Base-by-base conservation (phyloP, 495 filamentous ascomycete genomes). In the Penicillium bovifimosum region DNA sequence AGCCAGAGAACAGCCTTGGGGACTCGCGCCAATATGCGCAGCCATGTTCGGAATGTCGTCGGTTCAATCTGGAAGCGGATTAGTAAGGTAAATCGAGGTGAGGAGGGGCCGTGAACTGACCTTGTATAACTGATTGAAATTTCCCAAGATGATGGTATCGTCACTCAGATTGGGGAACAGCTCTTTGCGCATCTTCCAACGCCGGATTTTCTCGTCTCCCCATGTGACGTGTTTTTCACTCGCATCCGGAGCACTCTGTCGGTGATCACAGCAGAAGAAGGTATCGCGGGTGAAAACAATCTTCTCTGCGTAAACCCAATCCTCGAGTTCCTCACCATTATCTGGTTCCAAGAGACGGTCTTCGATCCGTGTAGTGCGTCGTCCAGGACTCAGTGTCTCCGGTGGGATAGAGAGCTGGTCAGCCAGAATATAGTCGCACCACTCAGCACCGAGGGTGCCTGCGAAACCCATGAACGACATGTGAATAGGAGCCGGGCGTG, bases 401-500 rank as follows among this genome's bases (percentile, higher is more conserved):
- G 76, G 77, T 0, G 93, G 95, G 47, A 99, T 86, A 0, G 93
- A 91, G 7, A 88, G 88, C 39, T 85, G 74, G 61, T 99, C 93
- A 4, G 93, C 91, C 27, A 97, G 80, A 27, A 99, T 82, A 61
- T 99, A 99, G 61, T 99, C 93, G 65, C 93, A 99, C 93, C 93
- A 99, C 62, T 97, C 93, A 26, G 93, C 93, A 9, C 95, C 93
- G 8, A 99, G 76, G 2, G 93, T 96, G 6, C 93, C 93, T 1
- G 93, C 93, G 68, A 99, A 97, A 2, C 93, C 93, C 93, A 99
- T 99, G 66, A 99, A 99, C 0, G 93, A 96, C 93, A 99, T 99
- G 58, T 97, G 93, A 43, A 99, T 91, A 0, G 93, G 93, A 3
- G 91, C 90, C 9, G 93, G 91, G 24, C 93, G 83, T 10, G 95